Percentiles rank a stretch among this genome's conserved stretches.
These are phyloP conservation scores for Hanseniaspora uvarum DNA, from an alignment of 1,139 yeast species.

Conservation along the genomic window DNA sequence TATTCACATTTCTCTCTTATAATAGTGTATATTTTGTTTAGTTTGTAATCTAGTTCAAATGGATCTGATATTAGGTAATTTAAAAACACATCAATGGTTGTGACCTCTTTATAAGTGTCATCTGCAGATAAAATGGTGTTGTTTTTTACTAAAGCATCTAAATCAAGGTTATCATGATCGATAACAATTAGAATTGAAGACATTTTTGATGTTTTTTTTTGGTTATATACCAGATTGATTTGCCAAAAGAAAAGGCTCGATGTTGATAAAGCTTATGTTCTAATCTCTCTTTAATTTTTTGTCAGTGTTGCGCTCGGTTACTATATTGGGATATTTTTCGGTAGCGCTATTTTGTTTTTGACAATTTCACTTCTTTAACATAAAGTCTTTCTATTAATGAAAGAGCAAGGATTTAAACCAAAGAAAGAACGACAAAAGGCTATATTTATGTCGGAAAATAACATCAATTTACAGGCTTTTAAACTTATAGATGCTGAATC, in stretches of 20 bases:
- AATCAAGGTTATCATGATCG: background rate
- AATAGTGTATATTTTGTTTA: conserved; percentile 1
- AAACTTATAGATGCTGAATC: background rate
- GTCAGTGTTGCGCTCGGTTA: too few species aligned
- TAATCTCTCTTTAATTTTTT: background rate
- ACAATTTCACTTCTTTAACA: background rate
- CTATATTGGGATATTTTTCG: background rate
- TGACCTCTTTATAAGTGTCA: background rate
- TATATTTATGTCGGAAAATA: background rate
- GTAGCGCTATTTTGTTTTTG: background rate
- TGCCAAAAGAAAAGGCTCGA: background rate
- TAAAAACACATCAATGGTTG: background rate
- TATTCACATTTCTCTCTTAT: conserved; percentile 7
- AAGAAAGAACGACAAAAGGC: too few species aligned
- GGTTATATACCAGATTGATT: background rate
- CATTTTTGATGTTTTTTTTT: background rate
- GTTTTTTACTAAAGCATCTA: background rate
- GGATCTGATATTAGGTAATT: conserved; percentile 1
- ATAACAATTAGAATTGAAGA: background rate
- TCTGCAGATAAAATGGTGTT: background rate
- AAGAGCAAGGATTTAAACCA: background rate
- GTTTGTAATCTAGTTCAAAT: conserved; percentile 5
- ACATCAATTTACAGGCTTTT: background rate
- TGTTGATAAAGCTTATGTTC: too few species aligned
- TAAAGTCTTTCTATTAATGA: too few species aligned